Evolutionary conservation across 2,329 filamentous ascomycete species (phyloP), one percentile per base, ranked within the genome.

Genomic region (Nannizziopsis barbatae): DNA sequence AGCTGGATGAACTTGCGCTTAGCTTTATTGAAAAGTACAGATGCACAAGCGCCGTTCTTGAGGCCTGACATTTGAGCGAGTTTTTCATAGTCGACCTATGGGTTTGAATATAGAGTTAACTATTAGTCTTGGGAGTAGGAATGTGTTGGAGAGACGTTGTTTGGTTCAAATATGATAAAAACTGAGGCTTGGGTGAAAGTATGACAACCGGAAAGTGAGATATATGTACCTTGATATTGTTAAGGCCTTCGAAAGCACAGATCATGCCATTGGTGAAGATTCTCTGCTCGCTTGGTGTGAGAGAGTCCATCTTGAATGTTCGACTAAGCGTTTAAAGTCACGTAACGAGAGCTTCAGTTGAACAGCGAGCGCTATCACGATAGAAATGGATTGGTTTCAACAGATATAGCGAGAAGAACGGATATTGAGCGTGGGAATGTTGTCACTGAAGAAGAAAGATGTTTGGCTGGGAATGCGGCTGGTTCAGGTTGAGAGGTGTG

Each of bases 71-170:
- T 57, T 9, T 53, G 47, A 17, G 68, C 66, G 8, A 72, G 53
- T 18, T 60, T 65, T 0, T 61, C 56, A 50, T 61, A 65, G 55
- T 73, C 67, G 20, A 69, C 50, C 67, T 70, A 49, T 39, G 15
- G 18, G 11, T 35, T 9, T 17, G 10, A n/a, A 44, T 46, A 14
- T 32, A 27, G 20, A 45, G 35, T 45, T 18, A 15, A 18, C 5
- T 42, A 8, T 15, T n/a, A 6, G 20, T 5, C 3, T 42, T 8
- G 12, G 39, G 22, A 27, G 22, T 27, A 7, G 3, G 3, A 7
- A 27, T 27, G 22, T 27, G 22, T 27, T 27, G 22, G 7, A 27
- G 3, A 4, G 22, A 27, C 22, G 3, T 27, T 27, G 22, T 4
- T 4, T 27, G 22, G 4, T 27, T 27, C 22, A 27, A 7, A 7